Base-by-base conservation (phyloP, 2,329 filamentous ascomycete species). In the Clarireedia monteithiana region DNA sequence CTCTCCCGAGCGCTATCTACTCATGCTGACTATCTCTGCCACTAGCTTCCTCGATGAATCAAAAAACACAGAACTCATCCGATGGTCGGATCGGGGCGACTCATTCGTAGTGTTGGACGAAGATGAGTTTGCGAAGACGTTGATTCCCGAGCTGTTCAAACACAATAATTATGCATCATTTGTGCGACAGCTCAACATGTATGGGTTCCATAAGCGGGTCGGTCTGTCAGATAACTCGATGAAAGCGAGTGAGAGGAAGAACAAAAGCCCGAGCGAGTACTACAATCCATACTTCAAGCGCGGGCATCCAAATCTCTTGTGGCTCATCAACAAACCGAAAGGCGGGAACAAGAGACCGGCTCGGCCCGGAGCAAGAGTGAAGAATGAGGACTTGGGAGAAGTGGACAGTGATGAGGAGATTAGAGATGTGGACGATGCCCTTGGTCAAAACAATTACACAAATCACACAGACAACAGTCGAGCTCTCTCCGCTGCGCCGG, bases 261-360 rank as follows among this genome's bases (percentile, higher is more conserved):
- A 92, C 69, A 99, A 99, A 75, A 96, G 91, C 57, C 94, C 94
- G 0, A 97, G 91, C 78, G 94, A 97, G 77, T 99, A 99, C 71
- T 91, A 89, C 64, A 96, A 99, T 70, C 90, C 90, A 9, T 99
- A 91, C 73, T 99, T 99, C 73, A 89, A 91, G 64, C 88, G 91
- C 47, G 92, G 91, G 4, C 86, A 95, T 63, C 91, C 91, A 4
- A 95, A 96, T 70, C 76, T 99, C 48, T 76, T 96, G 4, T 97
- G 92, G 92, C 77, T 97, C 56, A 96, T 97, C 61, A 92, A 95
- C 69, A 97, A 97, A 70, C 91, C 92, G 0, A 95, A 92, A 70
- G 88, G 86, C 60, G 82, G 85, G 12, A 42, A 73, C 74, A 6
- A 78, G 83, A 67, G 76, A 73, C 83, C 76, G 62, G 57, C 81